phyloP scores from a whole-genome alignment of 345 rosid species.

The Ceriops zippeliana region DNA sequence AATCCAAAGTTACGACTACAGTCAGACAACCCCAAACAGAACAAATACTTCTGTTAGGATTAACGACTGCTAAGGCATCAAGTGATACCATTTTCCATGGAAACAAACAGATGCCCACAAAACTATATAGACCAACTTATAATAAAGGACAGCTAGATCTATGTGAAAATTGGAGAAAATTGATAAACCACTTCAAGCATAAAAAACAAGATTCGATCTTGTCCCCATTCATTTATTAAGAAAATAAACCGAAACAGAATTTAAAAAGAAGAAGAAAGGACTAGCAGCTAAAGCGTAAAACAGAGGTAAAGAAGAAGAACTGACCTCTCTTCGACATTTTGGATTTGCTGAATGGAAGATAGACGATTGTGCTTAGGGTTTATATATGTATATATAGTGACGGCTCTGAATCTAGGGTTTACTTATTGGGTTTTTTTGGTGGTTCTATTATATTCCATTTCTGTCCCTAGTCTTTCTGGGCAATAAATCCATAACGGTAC shows the following conservation, averaged over 20 bases:
- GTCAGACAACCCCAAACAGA: neutral
- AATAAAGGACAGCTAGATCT: too few relatives aligned
- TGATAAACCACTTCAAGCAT: too few relatives aligned
- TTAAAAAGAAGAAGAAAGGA: neutral
- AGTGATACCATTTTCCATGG: neutral
- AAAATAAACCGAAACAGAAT: neutral
- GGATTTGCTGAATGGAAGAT: constrained; percentile 28
- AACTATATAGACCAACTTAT: too few relatives aligned
- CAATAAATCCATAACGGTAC: neutral
- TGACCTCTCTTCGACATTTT: constrained; percentile 96
- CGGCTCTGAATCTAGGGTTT: constrained; percentile 25
- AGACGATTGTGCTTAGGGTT: neutral
- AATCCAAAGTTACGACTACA: neutral
- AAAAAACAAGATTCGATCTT: too few relatives aligned
- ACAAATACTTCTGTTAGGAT: neutral
- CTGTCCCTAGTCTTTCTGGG: neutral
- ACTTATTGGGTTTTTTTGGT: neutral
- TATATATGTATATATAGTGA: constrained; percentile 11
- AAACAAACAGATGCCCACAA: neutral
- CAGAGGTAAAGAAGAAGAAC: neutral
- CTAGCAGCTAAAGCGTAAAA: neutral
- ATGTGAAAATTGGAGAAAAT: too few relatives aligned
- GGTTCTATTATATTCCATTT: neutral
- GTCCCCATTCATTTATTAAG: neutral
- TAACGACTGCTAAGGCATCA: too few relatives aligned